phyloP scores from a whole-genome alignment of 2,329 filamentous ascomycete genomes.

The Colletotrichum spaethianum region DNA sequence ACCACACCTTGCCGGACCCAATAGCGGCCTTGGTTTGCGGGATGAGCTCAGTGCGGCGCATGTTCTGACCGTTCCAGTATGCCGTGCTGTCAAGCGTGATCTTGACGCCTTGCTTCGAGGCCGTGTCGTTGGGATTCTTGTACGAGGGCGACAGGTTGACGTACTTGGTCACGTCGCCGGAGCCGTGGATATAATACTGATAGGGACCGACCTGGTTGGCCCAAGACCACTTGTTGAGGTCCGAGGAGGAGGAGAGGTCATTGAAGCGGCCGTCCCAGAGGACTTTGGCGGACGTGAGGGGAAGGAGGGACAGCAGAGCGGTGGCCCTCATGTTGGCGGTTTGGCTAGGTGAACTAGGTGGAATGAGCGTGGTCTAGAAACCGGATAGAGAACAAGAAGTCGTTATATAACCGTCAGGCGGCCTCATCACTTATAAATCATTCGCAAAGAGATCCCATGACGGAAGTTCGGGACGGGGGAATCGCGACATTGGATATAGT shows the following conservation, averaged over 20 bases:
- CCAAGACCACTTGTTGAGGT: conserved; percentile 76
- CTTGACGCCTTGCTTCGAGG: conserved; percentile 75
- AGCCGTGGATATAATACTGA: conserved; percentile 84
- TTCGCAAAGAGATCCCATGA: neutral
- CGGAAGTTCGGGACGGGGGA: conserved; percentile 9
- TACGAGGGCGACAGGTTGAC: conserved; percentile 71
- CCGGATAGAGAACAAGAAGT: neutral
- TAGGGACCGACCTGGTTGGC: conserved; percentile 77
- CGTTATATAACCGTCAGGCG: neutral
- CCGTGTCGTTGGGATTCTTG: conserved; percentile 76
- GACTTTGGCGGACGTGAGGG: conserved; percentile 47
- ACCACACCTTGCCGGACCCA: conserved; percentile 76
- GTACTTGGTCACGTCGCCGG: conserved; percentile 68
- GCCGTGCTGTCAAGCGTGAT: conserved; percentile 75
- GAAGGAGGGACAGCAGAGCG: conserved; percentile 20
- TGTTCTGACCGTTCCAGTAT: conserved; percentile 80
- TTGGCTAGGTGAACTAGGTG: neutral
- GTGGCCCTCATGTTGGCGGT: conserved; percentile 26
- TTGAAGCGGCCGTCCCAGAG: conserved; percentile 79
- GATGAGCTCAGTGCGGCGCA: conserved; percentile 82
- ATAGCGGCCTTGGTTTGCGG: conserved; percentile 78
- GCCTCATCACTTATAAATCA: conserved; percentile 2
- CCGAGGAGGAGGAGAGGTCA: conserved; percentile 66
- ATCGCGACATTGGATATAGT: conserved; percentile 21
- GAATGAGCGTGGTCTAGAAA: neutral